Evolutionary conservation across 2,329 filamentous ascomycete genomes (phyloP), one percentile per base, ranked within the genome.

Genomic region (Verticillium zaregamsianum): DNA sequence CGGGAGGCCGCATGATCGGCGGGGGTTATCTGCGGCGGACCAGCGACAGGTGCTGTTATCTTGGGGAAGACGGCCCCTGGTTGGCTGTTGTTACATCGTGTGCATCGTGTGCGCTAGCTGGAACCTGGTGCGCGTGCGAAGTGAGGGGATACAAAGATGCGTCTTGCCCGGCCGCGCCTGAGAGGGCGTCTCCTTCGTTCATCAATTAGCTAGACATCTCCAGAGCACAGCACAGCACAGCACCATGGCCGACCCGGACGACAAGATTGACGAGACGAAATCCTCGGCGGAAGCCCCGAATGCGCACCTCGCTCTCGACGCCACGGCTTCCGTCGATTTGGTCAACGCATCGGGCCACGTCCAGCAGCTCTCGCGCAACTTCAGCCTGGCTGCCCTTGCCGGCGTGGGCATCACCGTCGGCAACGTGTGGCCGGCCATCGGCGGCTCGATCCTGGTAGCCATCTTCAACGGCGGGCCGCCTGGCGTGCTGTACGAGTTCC

Each of bases 391-490:
- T 31, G 77, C 76, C 25, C 71, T 79, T 4, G 76, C 75, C 3
- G 74, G 76, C 49, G 68, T 79, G 23, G 77, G 76, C 2, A 72
- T 79, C 15, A 72, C 75, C 15, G 74, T 78, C 23, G 77, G 77
- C 7, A 80, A 78, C 52, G 73, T 76, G 28, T 80, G 79, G 79
- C 73, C 76, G 1, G 76, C 77, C 4, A 76, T 79, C 11, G 78
- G 77, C 20, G 77, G 78, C 28, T 76, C 76, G 11, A 77, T 77
- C 59, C 77, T 80, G 15, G 75, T 81, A 54, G 82, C 83, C 25
- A 79, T 87, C 63, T 81, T 77, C 68, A 88, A 89, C 72, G 86
- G 86, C 64, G 86, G 86, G 0, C 82, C 85, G 0, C 82, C 86
- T 0, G 85, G 85, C 15, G 82, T 87, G 0, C 73, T 89, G 2